These are phyloP conservation scores for Pterula multifida DNA, from an alignment of 1,284 basidiomycete genomes.

Conservation along the genomic window DNA sequence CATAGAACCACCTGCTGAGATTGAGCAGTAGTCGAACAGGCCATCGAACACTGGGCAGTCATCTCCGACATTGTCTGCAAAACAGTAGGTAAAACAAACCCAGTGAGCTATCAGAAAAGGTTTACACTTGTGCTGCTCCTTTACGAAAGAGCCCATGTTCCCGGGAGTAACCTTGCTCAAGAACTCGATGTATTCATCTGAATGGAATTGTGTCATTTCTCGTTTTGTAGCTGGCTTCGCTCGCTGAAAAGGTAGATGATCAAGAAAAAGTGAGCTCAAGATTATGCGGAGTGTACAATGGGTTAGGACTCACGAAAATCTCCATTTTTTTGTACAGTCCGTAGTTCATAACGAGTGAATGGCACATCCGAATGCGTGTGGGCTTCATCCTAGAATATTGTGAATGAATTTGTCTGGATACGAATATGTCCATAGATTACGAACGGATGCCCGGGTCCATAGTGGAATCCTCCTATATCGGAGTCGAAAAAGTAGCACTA, in stretches of 20 bases:
- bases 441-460: constrained; percentile 87
- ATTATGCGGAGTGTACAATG: neutral
- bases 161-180: constrained; percentile 75
- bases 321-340: constrained; percentile 96
- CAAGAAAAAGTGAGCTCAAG: constrained; percentile 5
- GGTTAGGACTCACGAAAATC: constrained; percentile 71
- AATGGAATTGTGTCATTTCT: constrained; percentile 94
- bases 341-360: constrained; percentile 99
- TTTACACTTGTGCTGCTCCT: constrained; percentile 94
- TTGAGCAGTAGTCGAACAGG: constrained; percentile 96
- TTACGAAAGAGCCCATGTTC: constrained; percentile 80
- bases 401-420: constrained; percentile 6
- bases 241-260: constrained; percentile 56
- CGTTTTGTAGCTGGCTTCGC: constrained; percentile 98
- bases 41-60: constrained; percentile 99
- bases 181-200: constrained; percentile 91
- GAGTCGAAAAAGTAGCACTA: constrained; percentile 98
- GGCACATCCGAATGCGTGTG: constrained; percentile 97
- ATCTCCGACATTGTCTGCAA: constrained; percentile 49
- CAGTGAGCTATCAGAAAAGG: constrained; percentile 7
- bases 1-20: constrained; percentile 98
- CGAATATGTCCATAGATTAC: constrained; percentile 14
- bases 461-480: constrained; percentile 96
- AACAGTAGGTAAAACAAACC: neutral
- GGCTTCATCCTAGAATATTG: constrained; percentile 73